A percentile compares a stretch with the other conserved stretches of the same genome.
Conservation (phyloP, 306 rosid genomes). For the Pachyrhizus erosus region DNA sequence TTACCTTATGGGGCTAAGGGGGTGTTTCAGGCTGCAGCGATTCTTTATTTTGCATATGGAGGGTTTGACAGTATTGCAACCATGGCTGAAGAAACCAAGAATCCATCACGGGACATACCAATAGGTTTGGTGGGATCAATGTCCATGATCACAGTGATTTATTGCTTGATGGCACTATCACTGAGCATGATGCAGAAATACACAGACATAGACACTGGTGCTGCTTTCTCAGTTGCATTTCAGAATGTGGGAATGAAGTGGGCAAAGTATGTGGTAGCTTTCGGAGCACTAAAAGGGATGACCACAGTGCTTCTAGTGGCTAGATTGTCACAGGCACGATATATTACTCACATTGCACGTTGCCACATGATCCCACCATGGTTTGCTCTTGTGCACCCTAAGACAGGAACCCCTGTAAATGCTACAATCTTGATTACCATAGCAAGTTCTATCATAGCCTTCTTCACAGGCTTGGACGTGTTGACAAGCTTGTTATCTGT, state of each 20-base stretch:
- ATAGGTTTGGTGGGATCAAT: conserved; percentile 75
- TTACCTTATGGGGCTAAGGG: conserved; percentile 68
- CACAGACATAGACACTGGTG: conserved; percentile 60
- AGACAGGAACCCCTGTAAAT: conserved; percentile 80
- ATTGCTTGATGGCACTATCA: conserved; percentile 76
- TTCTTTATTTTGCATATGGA: conserved; percentile 79
- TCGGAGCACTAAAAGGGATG: conserved; percentile 82
- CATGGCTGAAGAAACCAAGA: conserved; percentile 82
- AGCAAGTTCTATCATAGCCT: conserved; percentile 60
- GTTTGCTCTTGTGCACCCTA: conserved; percentile 83
- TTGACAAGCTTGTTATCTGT: conserved; percentile 69
- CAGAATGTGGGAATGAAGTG: conserved; percentile 76
- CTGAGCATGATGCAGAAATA: conserved; percentile 83
- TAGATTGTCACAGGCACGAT: conserved; percentile 63
- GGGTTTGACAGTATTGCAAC: conserved; percentile 74
- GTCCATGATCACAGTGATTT: conserved; percentile 69
- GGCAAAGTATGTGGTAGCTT: conserved; percentile 78
- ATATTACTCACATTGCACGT: conserved; percentile 78
- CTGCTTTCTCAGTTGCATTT: conserved; percentile 75
- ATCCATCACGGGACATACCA: conserved; percentile 76
- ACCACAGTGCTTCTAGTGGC: conserved; percentile 77
- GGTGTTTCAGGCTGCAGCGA: conserved; percentile 72
- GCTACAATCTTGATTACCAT: conserved; percentile 69
- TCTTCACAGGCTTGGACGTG: conserved; percentile 69
- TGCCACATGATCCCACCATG: conserved; percentile 84